Evolutionary conservation across 495 filamentous ascomycete species (phyloP).

Genomic region (Penicillium crystallinum): DNA sequence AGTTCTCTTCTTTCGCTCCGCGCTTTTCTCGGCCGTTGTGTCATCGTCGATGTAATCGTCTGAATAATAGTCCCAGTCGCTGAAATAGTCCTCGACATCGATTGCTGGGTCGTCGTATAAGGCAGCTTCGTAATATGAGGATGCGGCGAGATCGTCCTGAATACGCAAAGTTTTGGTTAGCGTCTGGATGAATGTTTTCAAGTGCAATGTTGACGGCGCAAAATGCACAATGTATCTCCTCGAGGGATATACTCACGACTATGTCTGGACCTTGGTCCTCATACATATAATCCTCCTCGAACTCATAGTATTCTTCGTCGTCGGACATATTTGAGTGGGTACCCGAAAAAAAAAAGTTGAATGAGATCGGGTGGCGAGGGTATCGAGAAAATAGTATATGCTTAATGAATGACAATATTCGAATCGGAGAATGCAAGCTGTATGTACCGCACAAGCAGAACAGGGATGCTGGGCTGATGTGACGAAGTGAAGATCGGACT

Average conservation of each 20-base stretch:
- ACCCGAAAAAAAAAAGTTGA: not conserved
- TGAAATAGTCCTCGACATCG: constrained; percentile 40
- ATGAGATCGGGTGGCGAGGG: not conserved
- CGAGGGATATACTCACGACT: constrained; percentile 31
- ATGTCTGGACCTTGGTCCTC: constrained; percentile 40
- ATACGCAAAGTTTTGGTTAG: not conserved
- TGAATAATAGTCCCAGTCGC: constrained; percentile 48
- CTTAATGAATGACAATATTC: not conserved
- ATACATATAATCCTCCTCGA: constrained; percentile 39
- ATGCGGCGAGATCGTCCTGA: constrained; percentile 47
- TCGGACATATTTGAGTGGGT: constrained; percentile 41
- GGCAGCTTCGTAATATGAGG: constrained; percentile 38
- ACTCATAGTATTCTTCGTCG: constrained; percentile 47
- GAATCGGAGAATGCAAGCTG: not conserved
- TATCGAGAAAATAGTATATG: no score
- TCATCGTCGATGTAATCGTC: constrained; percentile 51
- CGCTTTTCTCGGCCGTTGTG: constrained; percentile 22
- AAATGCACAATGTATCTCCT: not conserved
- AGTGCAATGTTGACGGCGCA: not conserved
- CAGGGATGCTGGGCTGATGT: constrained; percentile 1
- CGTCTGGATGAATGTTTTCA: not conserved
- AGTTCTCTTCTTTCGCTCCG: constrained; percentile 6
- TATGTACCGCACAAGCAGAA: not conserved
- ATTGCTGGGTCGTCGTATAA: constrained; percentile 38
- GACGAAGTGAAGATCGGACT: constrained; percentile 14